Evolutionary conservation across 179 eudicot genomes (phyloP).

Genomic region (Beta macrorhiza): DNA sequence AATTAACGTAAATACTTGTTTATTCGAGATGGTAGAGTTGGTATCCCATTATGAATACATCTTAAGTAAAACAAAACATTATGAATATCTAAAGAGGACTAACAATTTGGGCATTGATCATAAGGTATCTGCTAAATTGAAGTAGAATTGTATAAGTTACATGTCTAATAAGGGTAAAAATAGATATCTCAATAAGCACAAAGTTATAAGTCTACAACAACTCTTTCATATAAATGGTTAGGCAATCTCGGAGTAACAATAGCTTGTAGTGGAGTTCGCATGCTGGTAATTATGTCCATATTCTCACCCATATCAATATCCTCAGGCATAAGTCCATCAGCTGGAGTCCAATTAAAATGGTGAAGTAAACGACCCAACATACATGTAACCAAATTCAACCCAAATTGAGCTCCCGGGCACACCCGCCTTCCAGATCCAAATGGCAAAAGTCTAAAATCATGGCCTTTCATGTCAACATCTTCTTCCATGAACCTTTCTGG

Average conservation of each 20-base stretch:
- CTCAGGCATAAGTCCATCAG: constrained; percentile 42
- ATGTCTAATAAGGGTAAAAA: too few relatives aligned
- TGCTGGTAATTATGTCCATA: constrained; percentile 49
- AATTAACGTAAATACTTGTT: not conserved
- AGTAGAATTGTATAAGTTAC: not conserved
- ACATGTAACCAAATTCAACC: constrained; percentile 53
- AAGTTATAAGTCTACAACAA: not conserved
- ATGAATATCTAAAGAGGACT: too few relatives aligned
- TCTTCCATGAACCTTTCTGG: constrained; percentile 70
- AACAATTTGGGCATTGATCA: too few relatives aligned
- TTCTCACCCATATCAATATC: constrained; percentile 60
- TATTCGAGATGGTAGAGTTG: not conserved
- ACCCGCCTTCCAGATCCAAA: constrained; percentile 67
- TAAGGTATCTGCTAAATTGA: too few relatives aligned
- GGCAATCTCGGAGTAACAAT: constrained; percentile 56
- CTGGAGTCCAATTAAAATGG: constrained; percentile 55
- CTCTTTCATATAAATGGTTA: constrained; percentile 32
- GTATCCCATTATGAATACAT: not conserved
- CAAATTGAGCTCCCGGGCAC: constrained; percentile 66
- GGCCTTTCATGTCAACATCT: constrained; percentile 70
- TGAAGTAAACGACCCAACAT: constrained; percentile 66
- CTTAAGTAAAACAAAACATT: not conserved
- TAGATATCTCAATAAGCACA: not conserved
- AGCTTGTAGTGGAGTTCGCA: constrained; percentile 50
- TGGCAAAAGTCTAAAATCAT: constrained; percentile 59